Percentiles rank a stretch among this genome's conserved stretches.
These are phyloP conservation scores for Mycotypha africana DNA, from an alignment of 371 early-diverging fungal genomes.

Conservation along the genomic window DNA sequence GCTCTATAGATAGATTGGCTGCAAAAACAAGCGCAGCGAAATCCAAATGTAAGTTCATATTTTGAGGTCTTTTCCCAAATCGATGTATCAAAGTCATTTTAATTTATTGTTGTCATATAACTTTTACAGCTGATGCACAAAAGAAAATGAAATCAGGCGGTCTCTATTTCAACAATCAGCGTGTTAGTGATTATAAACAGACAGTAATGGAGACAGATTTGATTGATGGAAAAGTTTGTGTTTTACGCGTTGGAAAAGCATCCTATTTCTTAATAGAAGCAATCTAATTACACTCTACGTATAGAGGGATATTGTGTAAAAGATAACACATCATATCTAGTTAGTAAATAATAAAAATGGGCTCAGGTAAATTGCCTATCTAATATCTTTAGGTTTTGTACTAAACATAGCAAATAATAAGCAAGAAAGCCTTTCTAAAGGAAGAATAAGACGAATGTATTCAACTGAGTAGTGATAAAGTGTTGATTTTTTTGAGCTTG, in stretches of 20 bases:
- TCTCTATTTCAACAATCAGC: constrained; percentile 67
- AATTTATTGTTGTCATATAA: too few species aligned
- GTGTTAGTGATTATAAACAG: constrained; percentile 41
- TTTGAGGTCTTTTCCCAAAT: neutral
- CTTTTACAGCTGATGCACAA: constrained; percentile 57
- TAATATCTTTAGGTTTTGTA: too few species aligned
- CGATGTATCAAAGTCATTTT: neutral
- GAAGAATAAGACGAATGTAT: too few species aligned
- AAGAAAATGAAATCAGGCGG: constrained; percentile 73
- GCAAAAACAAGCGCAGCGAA: constrained; percentile 53
- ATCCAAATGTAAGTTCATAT: constrained; percentile 57
- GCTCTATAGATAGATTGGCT: constrained; percentile 54
- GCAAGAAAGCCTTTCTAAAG: too few species aligned
- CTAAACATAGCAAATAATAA: too few species aligned
- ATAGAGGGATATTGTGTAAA: too few species aligned
- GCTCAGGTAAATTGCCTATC: too few species aligned
- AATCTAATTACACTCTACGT: too few species aligned
- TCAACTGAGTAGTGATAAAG: too few species aligned
- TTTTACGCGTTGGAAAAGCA: constrained; percentile 57
- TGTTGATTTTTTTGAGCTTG: too few species aligned
- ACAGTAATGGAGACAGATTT: constrained; percentile 42
- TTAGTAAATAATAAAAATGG: too few species aligned
- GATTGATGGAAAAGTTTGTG: constrained; percentile 49
- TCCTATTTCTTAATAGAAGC: constrained; percentile 49
- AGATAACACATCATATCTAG: too few species aligned